Evolutionary conservation across 495 filamentous ascomycete species (phyloP), one percentile per base, ranked within the genome.

Genomic region (Penicillium salamii): DNA sequence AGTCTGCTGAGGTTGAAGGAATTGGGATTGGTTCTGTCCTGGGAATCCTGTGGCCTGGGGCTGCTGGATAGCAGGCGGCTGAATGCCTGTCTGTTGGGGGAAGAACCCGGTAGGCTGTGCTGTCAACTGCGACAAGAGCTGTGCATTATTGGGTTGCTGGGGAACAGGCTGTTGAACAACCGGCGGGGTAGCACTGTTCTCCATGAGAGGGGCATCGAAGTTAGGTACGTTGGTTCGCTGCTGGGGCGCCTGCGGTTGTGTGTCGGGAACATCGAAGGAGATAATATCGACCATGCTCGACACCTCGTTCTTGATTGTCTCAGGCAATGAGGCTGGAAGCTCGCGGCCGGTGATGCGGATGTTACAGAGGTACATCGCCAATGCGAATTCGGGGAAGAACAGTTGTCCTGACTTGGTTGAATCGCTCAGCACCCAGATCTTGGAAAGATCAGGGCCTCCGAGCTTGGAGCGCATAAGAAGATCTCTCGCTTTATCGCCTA

Each of bases 221-320:
- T 84, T 90, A 7, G 92, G 89, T 20, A 82, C 83, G 70, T 93
- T 96, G 29, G 76, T 85, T 48, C 70, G 70, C 14, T 48, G 46
- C 36, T 75, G 61, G 28, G 75, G 59, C 11, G 71, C 68, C 51
- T 61, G 44, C 12, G 85, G 80, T 14, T 70, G 77, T 13, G 91
- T 87, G 56, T 98, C 95, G 0, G 83, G 82, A 15, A 97, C 82
- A 49, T 88, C 89, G 65, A 97, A 97, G 15, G 92, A 96, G 54
- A 99, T 99, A 35, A 97, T 97, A 62, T 99, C 95, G 28, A 99
- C 95, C 93, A 99, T 97, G 61, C 95, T 95, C 8, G 92, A 97
- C 23, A 99, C 95, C 69, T 99, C 95, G 63, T 97, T 99, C 68
- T 80, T 86, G 39, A 97, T 83, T 33, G 80, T 86, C 33, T 97